Percentiles rank a stretch among this genome's conserved stretches.
These are phyloP conservation scores for Paramecium tetraurelia DNA, from an alignment of 73 alveolate genomes.

Conservation along the genomic window DNA sequence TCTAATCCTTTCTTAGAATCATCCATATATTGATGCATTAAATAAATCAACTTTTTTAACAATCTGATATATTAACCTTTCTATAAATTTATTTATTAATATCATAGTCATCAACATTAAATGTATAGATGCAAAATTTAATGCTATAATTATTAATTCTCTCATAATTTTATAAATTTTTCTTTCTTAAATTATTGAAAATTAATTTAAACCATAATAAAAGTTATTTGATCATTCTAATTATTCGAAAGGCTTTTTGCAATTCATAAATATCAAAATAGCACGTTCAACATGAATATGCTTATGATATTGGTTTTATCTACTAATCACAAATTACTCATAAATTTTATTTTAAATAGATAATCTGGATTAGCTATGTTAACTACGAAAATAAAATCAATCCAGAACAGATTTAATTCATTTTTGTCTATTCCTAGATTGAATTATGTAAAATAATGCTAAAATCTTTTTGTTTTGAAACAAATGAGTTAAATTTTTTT, in stretches of 20 bases:
- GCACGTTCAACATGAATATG: background rate
- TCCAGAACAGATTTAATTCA: background rate
- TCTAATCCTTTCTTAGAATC: too few species aligned
- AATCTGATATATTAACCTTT: too few species aligned
- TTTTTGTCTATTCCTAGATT: background rate
- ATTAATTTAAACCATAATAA: background rate
- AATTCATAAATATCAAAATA: constrained; percentile 3
- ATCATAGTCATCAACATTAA: too few species aligned
- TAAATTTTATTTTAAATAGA: background rate
- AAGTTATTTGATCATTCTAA: background rate
- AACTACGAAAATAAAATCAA: background rate
- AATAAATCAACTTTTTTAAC: too few species aligned
- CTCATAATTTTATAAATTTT: background rate
- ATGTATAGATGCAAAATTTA: too few species aligned
- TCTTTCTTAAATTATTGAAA: background rate
- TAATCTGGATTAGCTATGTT: background rate
- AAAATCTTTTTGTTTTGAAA: background rate
- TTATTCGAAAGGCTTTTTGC: background rate
- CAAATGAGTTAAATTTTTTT: background rate
- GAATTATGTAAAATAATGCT: background rate
- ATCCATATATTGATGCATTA: too few species aligned
- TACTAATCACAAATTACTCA: constrained; percentile 2
- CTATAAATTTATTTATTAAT: too few species aligned
- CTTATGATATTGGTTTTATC: background rate
- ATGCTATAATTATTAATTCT: background rate